Evolutionary conservation across 805 yeast genomes (phyloP).

Genomic region (Lipomyces kockii): DNA sequence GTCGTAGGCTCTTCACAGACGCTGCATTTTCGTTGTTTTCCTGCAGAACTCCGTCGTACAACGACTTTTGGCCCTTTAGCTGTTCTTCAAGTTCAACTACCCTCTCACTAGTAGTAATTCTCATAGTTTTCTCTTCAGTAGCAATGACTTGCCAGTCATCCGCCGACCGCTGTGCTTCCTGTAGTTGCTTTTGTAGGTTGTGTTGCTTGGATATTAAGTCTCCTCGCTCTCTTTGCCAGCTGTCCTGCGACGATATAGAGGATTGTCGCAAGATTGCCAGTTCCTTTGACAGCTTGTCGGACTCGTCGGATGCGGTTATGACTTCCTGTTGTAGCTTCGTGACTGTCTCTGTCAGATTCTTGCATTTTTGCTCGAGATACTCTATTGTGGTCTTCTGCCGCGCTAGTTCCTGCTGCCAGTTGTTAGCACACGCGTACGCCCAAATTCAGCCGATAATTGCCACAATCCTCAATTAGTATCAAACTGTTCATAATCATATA

Average conservation of each 20-base stretch:
- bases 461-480: neutral
- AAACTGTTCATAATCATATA: neutral
- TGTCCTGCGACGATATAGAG: slow-evolving; percentile 36
- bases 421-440: neutral
- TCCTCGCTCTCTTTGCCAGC: slow-evolving; percentile 39
- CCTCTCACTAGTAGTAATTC: slow-evolving; percentile 30
- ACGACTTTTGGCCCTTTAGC: slow-evolving; percentile 38
- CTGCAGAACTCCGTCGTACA: slow-evolving; percentile 10
- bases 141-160: slow-evolving; percentile 45
- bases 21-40: slow-evolving; percentile 22
- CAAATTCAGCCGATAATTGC: neutral
- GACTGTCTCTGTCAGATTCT: slow-evolving; percentile 45
- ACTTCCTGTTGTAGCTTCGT: slow-evolving; percentile 50
- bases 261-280: slow-evolving; percentile 38
- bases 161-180: slow-evolving; percentile 34
- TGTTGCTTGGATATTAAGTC: slow-evolving; percentile 22
- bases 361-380: slow-evolving; percentile 44
- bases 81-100: slow-evolving; percentile 45
- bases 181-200: slow-evolving; percentile 35
- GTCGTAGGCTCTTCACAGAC: slow-evolving; percentile 43
- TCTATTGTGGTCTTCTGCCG: slow-evolving; percentile 40
- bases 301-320: slow-evolving; percentile 41
- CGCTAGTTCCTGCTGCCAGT: slow-evolving; percentile 33
- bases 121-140: slow-evolving; percentile 45
- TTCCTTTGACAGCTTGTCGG: slow-evolving; percentile 41